Evolutionary conservation across 2,329 filamentous ascomycete genomes (phyloP), one percentile per base, ranked within the genome.

Genomic region (Pseudogymnoascus sp.): DNA sequence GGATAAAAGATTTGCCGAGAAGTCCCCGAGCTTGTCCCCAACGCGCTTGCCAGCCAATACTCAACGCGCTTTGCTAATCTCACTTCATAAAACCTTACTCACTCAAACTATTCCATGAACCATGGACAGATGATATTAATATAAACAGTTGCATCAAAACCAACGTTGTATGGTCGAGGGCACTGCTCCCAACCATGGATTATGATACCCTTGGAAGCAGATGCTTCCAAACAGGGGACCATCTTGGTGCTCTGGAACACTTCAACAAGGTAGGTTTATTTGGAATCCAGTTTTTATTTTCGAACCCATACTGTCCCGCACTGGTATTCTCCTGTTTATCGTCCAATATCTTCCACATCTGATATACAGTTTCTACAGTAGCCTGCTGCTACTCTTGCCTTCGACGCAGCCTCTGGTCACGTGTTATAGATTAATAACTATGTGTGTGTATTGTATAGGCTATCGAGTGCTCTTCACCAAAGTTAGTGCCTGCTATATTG

Each of bases 151-250:
- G 5, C 23, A 19, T 5, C 15, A 30, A 52, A 52, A 26, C 15
- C 3, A 30, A 48, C 12, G 26, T 19, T 52, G n/a, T 30, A 19
- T 52, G 23, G 5, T n/a, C 26, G 7, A 26, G 21, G 13, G 45
- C 15, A 8, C 15, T 12, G n/a, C 26, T 30, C 19, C 5, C n/a
- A 52, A 66, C 65, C 0, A 64, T 68, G 64, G 63, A 64, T 2
- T 65, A 68, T 34, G 15, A 67, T 21, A 65, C 69, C 33, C 60
- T 60, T 37, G 70, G 70, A n/a, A 65, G 68, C 9, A 60, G 61
- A 30, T 60, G 63, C 33, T 71, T 71, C 61, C 63, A 66, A 37
- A 59, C 63, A 26, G 67, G 69, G 56, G 65, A 71, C 56, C 70
- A 67, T 56, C 13, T 57, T 28, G 64, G 62, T 12, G 68, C 68